Conservation (phyloP, 2,329 filamentous ascomycete species). For the Fusarium drepaniforme region DNA sequence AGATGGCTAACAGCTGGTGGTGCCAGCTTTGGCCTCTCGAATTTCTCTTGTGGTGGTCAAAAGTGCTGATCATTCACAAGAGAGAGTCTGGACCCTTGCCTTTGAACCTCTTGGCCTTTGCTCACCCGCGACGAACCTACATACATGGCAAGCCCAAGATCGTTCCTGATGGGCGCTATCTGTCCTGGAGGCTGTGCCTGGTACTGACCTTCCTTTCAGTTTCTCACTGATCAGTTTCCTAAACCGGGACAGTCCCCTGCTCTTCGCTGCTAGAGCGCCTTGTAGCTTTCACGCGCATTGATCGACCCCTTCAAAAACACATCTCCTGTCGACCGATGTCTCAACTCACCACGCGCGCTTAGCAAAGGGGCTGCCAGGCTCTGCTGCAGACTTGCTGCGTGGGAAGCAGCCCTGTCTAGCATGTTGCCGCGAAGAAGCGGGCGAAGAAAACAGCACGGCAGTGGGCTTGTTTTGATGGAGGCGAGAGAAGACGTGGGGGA, state of each 20-base stretch:
- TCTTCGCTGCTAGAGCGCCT: conserved; percentile 11
- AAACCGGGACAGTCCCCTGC: neutral
- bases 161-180: neutral
- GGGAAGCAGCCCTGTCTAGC: conserved; percentile 19
- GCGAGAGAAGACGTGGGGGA: neutral
- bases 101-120: neutral
- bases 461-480: neutral
- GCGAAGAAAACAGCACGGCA: conserved; percentile 20
- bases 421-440: conserved; percentile 19
- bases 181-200: conserved; percentile 21
- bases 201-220: conserved; percentile 1
- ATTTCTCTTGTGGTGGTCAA: neutral
- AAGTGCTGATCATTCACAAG: neutral
- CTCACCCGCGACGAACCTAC: neutral
- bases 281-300: conserved; percentile 16
- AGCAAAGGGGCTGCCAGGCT: conserved; percentile 28
- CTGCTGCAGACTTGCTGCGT: conserved; percentile 28
- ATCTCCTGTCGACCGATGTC: conserved; percentile 27
- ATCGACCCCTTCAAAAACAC: conserved; percentile 33
- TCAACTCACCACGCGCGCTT: conserved; percentile 33
- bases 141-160: neutral
- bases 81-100: neutral
- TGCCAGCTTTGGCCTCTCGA: neutral
- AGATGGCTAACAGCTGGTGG: neutral
- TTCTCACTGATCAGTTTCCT: conserved; percentile 8